Conservation (phyloP, 2,329 filamentous ascomycete genomes). For the Fusarium udum region DNA sequence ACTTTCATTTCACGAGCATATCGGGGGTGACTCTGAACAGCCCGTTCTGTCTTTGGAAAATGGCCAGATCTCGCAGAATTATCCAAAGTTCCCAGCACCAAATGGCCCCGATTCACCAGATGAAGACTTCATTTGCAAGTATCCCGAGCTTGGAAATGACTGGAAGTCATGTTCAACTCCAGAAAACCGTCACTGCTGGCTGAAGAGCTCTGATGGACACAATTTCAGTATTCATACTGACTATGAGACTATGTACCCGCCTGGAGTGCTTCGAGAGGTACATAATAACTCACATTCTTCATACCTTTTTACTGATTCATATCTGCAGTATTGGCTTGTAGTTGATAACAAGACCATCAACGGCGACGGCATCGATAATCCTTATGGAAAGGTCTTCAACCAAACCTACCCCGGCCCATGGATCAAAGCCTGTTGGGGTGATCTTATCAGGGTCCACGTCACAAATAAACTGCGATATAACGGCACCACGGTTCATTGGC, state of each 20-base stretch:
- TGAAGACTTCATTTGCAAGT: background rate
- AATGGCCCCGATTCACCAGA: slow-evolving; percentile 1
- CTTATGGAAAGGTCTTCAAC: slow-evolving; percentile 4
- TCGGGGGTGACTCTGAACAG: background rate
- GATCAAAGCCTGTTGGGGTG: background rate
- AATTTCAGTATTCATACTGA: slow-evolving; percentile 2
- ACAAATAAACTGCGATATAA: background rate
- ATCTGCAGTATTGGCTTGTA: background rate
- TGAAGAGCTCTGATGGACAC: background rate
- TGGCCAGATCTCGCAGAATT: background rate
- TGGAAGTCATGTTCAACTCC: background rate
- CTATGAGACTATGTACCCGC: slow-evolving; percentile 2
- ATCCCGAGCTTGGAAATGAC: slow-evolving; percentile 1
- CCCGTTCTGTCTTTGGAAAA: background rate
- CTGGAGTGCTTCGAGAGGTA: slow-evolving; percentile 8
- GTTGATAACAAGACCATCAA: slow-evolving; percentile 1
- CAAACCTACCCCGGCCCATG: background rate
- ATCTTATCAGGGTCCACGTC: background rate
- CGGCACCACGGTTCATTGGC: background rate
- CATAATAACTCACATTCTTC: no score
- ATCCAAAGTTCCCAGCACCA: background rate
- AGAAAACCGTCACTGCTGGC: background rate
- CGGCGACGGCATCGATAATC: slow-evolving; percentile 1
- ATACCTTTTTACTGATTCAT: background rate
- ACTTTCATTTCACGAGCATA: background rate